These are phyloP conservation scores for Heliosperma pusillum DNA, from an alignment of 148 eudicot genomes.

Conservation along the genomic window DNA sequence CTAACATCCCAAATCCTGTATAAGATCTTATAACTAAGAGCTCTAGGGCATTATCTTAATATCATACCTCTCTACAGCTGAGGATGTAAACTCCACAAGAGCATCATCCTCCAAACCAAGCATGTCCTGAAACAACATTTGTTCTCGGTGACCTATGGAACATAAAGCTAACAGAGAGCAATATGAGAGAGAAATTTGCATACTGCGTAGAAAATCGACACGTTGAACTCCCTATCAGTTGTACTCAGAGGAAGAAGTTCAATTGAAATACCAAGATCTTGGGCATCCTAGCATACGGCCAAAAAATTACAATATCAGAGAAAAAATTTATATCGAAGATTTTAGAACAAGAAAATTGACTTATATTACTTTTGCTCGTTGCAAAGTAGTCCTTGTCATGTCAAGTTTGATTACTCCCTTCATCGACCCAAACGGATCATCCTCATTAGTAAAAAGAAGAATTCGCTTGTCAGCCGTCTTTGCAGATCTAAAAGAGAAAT, in stretches of 20 bases:
- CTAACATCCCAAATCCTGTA: neutral
- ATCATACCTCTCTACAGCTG: constrained; percentile 65
- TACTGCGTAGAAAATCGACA: constrained; percentile 81
- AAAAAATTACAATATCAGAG: constrained; percentile 9
- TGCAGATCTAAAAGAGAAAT: constrained; percentile 51
- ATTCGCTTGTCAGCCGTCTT: constrained; percentile 83
- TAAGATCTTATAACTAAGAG: neutral
- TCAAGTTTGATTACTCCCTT: constrained; percentile 78
- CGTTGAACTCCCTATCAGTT: constrained; percentile 61
- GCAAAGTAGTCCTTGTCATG: constrained; percentile 92
- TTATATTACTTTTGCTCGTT: constrained; percentile 72
- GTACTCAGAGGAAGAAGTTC: constrained; percentile 80
- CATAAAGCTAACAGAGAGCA: constrained; percentile 9
- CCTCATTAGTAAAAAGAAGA: constrained; percentile 83
- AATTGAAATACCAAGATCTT: constrained; percentile 90
- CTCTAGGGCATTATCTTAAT: neutral
- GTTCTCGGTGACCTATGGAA: constrained; percentile 11
- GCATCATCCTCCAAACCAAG: constrained; percentile 83
- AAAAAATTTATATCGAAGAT: neutral
- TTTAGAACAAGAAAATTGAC: neutral
- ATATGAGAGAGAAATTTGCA: constrained; percentile 11
- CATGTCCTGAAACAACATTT: constrained; percentile 54
- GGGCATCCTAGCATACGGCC: constrained; percentile 69
- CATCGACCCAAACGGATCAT: constrained; percentile 87
- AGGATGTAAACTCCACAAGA: constrained; percentile 57